Evolutionary conservation across 768 basidiomycete species (phyloP).

Genomic region (Leccinum disarticulatum): DNA sequence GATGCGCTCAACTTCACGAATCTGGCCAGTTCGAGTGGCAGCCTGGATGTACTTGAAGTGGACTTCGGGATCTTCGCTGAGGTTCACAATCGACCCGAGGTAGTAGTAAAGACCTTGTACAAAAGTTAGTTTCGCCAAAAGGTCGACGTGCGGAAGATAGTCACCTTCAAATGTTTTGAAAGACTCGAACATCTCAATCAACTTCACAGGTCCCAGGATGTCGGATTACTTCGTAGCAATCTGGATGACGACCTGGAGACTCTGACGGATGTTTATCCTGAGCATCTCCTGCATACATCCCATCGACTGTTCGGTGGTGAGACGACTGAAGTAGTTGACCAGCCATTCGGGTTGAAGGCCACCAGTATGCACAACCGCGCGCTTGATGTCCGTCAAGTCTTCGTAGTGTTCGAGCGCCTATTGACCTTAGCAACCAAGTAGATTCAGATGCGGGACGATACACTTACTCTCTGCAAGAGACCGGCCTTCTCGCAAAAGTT

Average conservation of each 20-base stretch:
- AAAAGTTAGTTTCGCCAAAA: background rate
- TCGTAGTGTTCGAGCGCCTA: slow-evolving; percentile 98
- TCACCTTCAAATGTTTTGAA: slow-evolving; percentile 96
- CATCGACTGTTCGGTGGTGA: slow-evolving; percentile 97
- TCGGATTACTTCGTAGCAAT: slow-evolving; percentile 99
- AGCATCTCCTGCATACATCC: slow-evolving; percentile 97
- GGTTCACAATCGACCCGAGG: slow-evolving; percentile 95
- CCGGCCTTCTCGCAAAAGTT: slow-evolving; percentile 99
- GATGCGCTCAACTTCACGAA: slow-evolving; percentile 98
- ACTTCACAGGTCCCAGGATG: slow-evolving; percentile 92
- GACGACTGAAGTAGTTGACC: slow-evolving; percentile 92
- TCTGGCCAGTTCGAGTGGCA: slow-evolving; percentile 95
- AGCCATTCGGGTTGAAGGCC: slow-evolving; percentile 93
- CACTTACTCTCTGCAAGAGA: slow-evolving; percentile 80
- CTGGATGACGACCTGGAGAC: slow-evolving; percentile 93
- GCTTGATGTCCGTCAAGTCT: slow-evolving; percentile 97
- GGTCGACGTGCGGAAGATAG: background rate
- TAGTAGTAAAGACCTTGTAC: slow-evolving; percentile 89
- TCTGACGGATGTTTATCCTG: slow-evolving; percentile 94
- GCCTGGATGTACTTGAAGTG: slow-evolving; percentile 99
- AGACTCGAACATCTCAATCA: slow-evolving; percentile 97
- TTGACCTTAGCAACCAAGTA: slow-evolving; percentile 13
- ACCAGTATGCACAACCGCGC: slow-evolving; percentile 90
- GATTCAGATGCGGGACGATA: background rate
- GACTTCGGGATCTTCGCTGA: slow-evolving; percentile 94